These are phyloP conservation scores for Microcyclosporella mali DNA, from an alignment of 2,329 filamentous ascomycete species.

Conservation along the genomic window DNA sequence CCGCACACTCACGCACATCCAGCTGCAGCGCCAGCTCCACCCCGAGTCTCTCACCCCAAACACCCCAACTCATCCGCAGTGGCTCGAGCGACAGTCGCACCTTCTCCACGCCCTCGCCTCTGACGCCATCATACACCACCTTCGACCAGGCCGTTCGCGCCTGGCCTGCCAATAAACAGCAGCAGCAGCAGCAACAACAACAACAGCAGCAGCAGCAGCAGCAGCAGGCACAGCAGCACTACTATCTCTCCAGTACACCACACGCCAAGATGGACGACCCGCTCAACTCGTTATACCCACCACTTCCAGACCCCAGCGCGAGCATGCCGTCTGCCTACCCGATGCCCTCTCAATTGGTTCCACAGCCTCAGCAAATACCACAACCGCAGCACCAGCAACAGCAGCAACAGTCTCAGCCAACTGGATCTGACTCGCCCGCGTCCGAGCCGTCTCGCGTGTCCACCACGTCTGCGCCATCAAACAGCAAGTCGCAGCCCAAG, in stretches of 20 bases:
- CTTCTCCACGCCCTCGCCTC: constrained; percentile 41
- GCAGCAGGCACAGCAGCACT: constrained; percentile 16
- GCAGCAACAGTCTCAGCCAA: constrained; percentile 4
- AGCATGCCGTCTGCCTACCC: constrained; percentile 29
- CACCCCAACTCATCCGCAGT: constrained; percentile 42
- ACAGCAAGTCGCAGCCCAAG: constrained; percentile 39
- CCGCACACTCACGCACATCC: constrained; percentile 27
- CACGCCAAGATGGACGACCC: constrained; percentile 32
- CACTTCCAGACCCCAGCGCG: constrained; percentile 30
- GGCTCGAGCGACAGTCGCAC: constrained; percentile 41
- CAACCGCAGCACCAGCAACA: constrained; percentile 12
- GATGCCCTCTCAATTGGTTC: constrained; percentile 21
- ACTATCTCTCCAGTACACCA: constrained; percentile 13
- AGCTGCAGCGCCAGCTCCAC: constrained; percentile 37
- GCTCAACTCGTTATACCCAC: constrained; percentile 30
- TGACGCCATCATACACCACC: constrained; percentile 38
- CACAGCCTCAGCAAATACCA: constrained; percentile 14
- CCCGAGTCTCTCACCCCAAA: constrained; percentile 41
- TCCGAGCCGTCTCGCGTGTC: constrained; percentile 40
- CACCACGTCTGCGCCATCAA: constrained; percentile 41
- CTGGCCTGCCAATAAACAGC: constrained; percentile 4
- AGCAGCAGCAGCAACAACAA: constrained; percentile 17
- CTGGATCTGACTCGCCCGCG: constrained; percentile 45
- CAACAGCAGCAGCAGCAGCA: constrained; percentile 16
- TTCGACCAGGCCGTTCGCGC: constrained; percentile 21